phyloP scores from a whole-genome alignment of 2,329 filamentous ascomycete genomes.

The Cryoendolithus antarcticus region DNA sequence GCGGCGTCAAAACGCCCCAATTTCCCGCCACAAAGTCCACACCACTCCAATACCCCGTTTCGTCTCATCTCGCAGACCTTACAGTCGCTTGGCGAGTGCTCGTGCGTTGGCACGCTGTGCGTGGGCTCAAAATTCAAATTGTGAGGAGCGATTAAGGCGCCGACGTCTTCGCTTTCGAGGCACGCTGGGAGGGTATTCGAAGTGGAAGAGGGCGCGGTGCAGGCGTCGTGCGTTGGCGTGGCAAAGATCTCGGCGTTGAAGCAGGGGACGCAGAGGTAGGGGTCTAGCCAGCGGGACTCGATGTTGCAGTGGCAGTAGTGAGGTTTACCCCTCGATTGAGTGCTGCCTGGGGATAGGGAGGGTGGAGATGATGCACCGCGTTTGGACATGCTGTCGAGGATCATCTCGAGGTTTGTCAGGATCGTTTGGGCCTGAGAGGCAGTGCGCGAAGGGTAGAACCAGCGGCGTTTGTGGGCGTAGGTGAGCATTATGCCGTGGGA shows the following conservation, averaged over 20 bases:
- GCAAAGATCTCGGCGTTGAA: constrained; percentile 5
- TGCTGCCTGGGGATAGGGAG: constrained; percentile 1
- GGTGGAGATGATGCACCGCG: constrained; percentile 2
- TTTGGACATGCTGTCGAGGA: constrained; percentile 4
- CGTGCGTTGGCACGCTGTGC: neutral
- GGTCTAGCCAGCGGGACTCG: constrained; percentile 6
- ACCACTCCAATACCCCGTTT: constrained; percentile 3
- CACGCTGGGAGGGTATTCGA: constrained; percentile 2
- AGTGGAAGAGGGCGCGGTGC: constrained; percentile 1
- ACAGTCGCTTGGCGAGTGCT: constrained; percentile 1
- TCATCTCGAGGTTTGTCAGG: constrained; percentile 4
- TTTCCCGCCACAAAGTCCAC: constrained; percentile 3
- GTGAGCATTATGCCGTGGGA: constrained; percentile 5
- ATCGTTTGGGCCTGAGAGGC: constrained; percentile 1
- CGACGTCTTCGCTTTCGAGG: constrained; percentile 4
- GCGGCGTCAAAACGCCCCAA: constrained; percentile 2
- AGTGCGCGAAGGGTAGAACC: constrained; percentile 5
- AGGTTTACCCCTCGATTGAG: too few relatives aligned
- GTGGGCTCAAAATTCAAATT: neutral
- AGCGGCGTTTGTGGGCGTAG: constrained; percentile 4
- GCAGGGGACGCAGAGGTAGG: constrained; percentile 5
- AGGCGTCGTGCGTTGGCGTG: constrained; percentile 5
- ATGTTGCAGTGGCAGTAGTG: constrained; percentile 3
- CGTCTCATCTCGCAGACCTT: neutral
- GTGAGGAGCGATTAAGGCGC: constrained; percentile 1